phyloP scores from a whole-genome alignment of 306 rosid species.

The Pyrus pyrifolia region DNA sequence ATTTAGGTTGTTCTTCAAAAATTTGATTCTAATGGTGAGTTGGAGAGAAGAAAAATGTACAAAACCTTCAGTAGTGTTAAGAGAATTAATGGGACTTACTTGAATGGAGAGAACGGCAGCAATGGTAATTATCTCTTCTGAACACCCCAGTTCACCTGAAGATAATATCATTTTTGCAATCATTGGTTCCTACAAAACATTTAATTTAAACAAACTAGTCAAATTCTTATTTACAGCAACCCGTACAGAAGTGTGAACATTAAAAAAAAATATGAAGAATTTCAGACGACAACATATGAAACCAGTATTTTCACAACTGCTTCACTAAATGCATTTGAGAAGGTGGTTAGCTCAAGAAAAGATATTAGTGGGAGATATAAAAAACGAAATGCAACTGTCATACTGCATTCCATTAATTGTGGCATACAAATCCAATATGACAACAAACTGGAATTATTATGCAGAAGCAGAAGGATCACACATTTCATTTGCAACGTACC shows the following conservation, averaged over 20 bases:
- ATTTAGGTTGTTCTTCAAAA: not conserved
- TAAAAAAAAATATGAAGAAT: not conserved
- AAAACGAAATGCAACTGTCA: not conserved
- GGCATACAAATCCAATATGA: not conserved
- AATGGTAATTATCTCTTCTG: conserved; percentile 84
- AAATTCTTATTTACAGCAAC: not conserved
- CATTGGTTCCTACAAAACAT: conserved; percentile 73
- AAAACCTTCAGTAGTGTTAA: not conserved
- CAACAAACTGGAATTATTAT: not conserved
- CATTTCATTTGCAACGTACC: conserved; percentile 35
- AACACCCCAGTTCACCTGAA: conserved; percentile 74
- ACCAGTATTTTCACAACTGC: not conserved
- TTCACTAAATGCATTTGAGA: not conserved
- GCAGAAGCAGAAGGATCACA: not conserved
- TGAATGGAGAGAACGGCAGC: conserved; percentile 88
- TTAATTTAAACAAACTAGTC: not conserved
- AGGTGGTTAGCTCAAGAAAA: not conserved
- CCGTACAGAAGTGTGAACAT: not conserved
- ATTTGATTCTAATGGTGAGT: not conserved
- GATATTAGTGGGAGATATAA: not conserved
- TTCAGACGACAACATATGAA: not conserved
- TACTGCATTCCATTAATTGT: not conserved
- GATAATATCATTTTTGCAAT: conserved; percentile 88
- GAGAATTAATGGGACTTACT: conserved; percentile 36
- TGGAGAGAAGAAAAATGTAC: not conserved